Percentiles rank a stretch among this genome's conserved stretches.
Evolutionary conservation across 805 yeast genomes (phyloP).

Genomic region (Ogataea pini): DNA sequence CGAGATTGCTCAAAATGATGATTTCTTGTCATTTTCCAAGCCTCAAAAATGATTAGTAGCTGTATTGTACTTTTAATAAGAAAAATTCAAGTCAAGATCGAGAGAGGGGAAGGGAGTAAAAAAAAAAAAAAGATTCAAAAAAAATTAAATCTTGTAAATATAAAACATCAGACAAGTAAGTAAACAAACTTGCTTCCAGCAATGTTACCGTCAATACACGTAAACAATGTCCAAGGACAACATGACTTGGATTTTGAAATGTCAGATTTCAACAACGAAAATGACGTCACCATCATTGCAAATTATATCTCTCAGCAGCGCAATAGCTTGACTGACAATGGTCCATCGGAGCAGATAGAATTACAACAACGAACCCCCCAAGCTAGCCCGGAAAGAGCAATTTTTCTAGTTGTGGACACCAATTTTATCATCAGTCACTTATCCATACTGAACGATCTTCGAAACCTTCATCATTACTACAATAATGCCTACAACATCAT

Average conservation of each 20-base stretch:
- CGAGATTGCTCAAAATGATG: conserved; percentile 39
- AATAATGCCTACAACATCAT: conserved; percentile 49
- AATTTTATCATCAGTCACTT: conserved; percentile 77
- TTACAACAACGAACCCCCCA: neutral
- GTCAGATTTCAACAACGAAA: conserved; percentile 20
- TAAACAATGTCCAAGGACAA: too few relatives aligned
- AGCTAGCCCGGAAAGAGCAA: too few relatives aligned
- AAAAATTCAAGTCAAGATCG: too few relatives aligned
- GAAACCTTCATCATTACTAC: conserved; percentile 40
- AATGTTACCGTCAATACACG: too few relatives aligned
- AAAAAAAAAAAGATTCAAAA: too few relatives aligned
- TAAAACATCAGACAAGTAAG: too few relatives aligned
- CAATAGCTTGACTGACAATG: neutral
- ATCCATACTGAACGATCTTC: conserved; percentile 53
- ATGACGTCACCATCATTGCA: conserved; percentile 21
- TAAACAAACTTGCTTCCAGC: too few relatives aligned
- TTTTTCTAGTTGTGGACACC: conserved; percentile 72
- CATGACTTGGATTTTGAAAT: conserved; percentile 13
- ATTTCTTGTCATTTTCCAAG: conserved; percentile 31
- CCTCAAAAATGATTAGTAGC: too few relatives aligned
- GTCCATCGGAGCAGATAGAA: neutral
- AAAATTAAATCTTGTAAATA: too few relatives aligned
- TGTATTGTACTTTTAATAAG: too few relatives aligned
- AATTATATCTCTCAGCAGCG: conserved; percentile 10
- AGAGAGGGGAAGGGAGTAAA: too few relatives aligned